Percentiles rank a stretch among this genome's conserved stretches.
phyloP scores from a whole-genome alignment of 176 grass and related monocot genomes.

The Secale cereale region DNA sequence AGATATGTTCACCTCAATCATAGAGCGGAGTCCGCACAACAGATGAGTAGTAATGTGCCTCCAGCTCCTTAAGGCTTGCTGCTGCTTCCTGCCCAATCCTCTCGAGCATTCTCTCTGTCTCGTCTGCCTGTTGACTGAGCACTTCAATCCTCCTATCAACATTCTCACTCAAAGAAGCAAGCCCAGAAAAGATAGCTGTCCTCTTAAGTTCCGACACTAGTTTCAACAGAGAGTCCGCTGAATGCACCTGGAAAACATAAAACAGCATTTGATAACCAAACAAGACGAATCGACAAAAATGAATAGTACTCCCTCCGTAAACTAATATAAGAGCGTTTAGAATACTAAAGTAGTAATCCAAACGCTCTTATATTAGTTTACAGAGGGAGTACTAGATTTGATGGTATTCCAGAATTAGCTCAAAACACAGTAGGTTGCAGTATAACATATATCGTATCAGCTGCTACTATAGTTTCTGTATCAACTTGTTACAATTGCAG shows the following conservation, averaged over 20 bases:
- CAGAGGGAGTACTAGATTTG: no score
- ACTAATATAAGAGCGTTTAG: no score
- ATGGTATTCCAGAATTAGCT: not conserved
- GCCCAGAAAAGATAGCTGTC: slow-evolving; percentile 91
- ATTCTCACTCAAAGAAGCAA: slow-evolving; percentile 82
- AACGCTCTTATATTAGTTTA: no score
- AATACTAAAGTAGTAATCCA: no score
- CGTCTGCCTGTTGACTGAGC: slow-evolving; percentile 55
- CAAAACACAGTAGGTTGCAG: not conserved
- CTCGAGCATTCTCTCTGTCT: slow-evolving; percentile 76
- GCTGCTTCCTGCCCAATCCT: slow-evolving; percentile 84
- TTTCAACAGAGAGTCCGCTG: slow-evolving; percentile 80
- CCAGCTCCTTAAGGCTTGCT: slow-evolving; percentile 79
- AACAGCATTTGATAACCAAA: not conserved
- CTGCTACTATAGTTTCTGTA: not conserved
- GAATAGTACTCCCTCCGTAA: no score
- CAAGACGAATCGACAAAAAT: not conserved
- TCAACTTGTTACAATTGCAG: not conserved
- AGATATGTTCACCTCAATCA: slow-evolving; percentile 34
- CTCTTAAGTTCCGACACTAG: slow-evolving; percentile 88
- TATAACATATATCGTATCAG: not conserved
- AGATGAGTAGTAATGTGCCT: slow-evolving; percentile 86
- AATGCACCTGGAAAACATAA: slow-evolving; percentile 59
- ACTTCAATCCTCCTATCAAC: slow-evolving; percentile 76
- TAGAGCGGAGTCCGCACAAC: slow-evolving; percentile 36